Conservation (phyloP, 2,329 filamentous ascomycete species). For the Plenodomus tracheiphilus region DNA sequence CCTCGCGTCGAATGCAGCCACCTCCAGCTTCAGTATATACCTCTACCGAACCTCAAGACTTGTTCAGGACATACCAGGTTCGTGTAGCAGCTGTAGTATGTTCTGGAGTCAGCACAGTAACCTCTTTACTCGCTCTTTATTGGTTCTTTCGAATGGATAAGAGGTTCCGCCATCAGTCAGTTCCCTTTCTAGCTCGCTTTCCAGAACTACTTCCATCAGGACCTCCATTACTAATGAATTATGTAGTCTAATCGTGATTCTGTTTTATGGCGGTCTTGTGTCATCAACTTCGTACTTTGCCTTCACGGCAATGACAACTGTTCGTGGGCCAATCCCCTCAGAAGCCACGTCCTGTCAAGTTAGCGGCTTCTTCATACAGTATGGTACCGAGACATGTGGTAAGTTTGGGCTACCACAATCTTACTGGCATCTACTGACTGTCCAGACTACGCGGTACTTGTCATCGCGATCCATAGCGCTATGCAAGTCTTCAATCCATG, state of each 20-base stretch:
- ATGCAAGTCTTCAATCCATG: constrained; percentile 69
- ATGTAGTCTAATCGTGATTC: constrained; percentile 69
- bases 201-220: too few relatives aligned
- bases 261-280: constrained; percentile 73
- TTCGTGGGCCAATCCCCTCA: constrained; percentile 54
- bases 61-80: constrained; percentile 30
- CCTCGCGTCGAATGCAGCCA: constrained; percentile 1
- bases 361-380: constrained; percentile 68
- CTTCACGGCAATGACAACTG: constrained; percentile 64
- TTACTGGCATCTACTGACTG: not conserved
- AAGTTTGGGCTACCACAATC: constrained; percentile 16
- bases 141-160: constrained; percentile 76
- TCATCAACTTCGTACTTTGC: constrained; percentile 71
- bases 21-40: constrained; percentile 5
- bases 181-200: not conserved
- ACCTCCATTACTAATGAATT: not conserved
- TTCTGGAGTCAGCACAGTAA: constrained; percentile 58
- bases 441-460: constrained; percentile 67
- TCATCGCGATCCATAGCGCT: constrained; percentile 74
- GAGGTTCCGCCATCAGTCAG: constrained; percentile 73
- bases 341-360: constrained; percentile 65
- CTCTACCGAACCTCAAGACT: constrained; percentile 1
- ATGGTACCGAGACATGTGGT: constrained; percentile 69
- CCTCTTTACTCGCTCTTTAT: constrained; percentile 63
- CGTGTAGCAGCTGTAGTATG: constrained; percentile 40